Percentiles rank a stretch among this genome's conserved stretches.
Conservation (phyloP, 2,329 filamentous ascomycete species). For the Harringtonia aguacate region DNA sequence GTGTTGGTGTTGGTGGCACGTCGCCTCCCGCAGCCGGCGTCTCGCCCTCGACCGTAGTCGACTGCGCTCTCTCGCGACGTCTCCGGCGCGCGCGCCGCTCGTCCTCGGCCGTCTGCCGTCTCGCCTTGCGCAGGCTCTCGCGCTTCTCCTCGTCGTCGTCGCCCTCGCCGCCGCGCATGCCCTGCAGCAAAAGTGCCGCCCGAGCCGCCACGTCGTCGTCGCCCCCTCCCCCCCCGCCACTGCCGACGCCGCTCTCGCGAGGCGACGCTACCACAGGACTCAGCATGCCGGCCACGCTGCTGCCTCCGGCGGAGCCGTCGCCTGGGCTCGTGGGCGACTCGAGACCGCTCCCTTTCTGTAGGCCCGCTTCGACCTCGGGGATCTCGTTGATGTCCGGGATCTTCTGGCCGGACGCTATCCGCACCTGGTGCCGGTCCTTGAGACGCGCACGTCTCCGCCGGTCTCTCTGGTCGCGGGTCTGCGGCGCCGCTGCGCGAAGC, state of each 20-base stretch:
- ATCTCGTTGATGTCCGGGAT: conserved; percentile 64
- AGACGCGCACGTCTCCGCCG: conserved; percentile 75
- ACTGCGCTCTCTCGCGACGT: conserved; percentile 49
- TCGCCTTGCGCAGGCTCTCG: conserved; percentile 48
- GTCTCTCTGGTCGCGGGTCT: conserved; percentile 81
- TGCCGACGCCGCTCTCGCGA: conserved; percentile 42
- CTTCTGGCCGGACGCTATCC: conserved; percentile 79
- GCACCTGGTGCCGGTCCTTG: conserved; percentile 83
- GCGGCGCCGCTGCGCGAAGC: conserved; percentile 81
- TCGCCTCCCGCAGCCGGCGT: neutral
- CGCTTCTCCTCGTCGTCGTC: conserved; percentile 44
- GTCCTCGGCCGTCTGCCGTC: conserved; percentile 67
- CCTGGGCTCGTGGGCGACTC: conserved; percentile 7
- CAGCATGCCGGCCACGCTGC: conserved; percentile 39
- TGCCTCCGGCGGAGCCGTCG: conserved; percentile 19
- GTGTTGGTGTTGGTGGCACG: conserved; percentile 21
- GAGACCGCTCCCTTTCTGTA: conserved; percentile 14
- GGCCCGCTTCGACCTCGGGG: conserved; percentile 38
- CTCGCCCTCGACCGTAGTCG: conserved; percentile 35
- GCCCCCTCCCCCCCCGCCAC: conserved; percentile 74
- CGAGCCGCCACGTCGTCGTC: conserved; percentile 63
- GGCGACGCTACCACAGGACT: conserved; percentile 39
- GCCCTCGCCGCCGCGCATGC: conserved; percentile 57
- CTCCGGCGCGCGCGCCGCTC: conserved; percentile 59
- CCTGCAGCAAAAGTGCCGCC: conserved; percentile 73